Percentiles rank a stretch among this genome's conserved stretches.
phyloP scores from a whole-genome alignment of 176 grass and related monocot genomes.

The Aegilops umbellulata region DNA sequence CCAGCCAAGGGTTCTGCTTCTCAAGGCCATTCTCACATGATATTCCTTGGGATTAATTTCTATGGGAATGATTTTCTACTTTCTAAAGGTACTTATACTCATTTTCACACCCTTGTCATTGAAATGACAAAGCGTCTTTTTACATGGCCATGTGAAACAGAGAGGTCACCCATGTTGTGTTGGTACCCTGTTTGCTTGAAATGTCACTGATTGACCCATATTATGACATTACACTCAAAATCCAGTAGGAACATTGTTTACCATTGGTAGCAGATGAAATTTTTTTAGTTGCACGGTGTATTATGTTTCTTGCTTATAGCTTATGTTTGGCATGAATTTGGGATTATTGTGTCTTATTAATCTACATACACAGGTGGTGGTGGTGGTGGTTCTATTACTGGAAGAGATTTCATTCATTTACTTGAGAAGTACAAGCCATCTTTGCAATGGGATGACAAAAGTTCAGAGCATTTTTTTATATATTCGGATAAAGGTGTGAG shows the following conservation, averaged over 20 bases:
- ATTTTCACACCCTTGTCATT: neutral
- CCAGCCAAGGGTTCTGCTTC: conserved; percentile 28
- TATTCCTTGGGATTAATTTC: conserved; percentile 94
- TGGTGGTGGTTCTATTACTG: conserved; percentile 64
- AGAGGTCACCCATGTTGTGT: conserved; percentile 16
- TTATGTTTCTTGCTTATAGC: neutral
- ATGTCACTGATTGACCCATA: conserved; percentile 13
- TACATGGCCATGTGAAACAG: neutral
- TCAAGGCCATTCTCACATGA: conserved; percentile 50
- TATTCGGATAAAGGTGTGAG: conserved; percentile 63
- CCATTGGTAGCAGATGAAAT: neutral
- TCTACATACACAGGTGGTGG: conserved; percentile 46
- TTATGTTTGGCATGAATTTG: neutral
- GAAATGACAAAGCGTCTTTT: conserved; percentile 8
- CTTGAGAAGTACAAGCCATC: conserved; percentile 76
- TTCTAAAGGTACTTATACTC: conserved; percentile 60
- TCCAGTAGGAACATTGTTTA: conserved; percentile 15
- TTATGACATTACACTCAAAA: neutral
- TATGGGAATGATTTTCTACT: conserved; percentile 94
- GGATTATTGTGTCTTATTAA: conserved; percentile 11
- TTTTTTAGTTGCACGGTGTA: neutral
- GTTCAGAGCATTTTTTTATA: conserved; percentile 77
- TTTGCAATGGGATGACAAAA: conserved; percentile 75
- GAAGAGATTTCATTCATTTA: conserved; percentile 69
- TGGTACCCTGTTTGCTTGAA: neutral